Conservation (phyloP, 129 eudicot genomes). For the Artemisia argyi region DNA sequence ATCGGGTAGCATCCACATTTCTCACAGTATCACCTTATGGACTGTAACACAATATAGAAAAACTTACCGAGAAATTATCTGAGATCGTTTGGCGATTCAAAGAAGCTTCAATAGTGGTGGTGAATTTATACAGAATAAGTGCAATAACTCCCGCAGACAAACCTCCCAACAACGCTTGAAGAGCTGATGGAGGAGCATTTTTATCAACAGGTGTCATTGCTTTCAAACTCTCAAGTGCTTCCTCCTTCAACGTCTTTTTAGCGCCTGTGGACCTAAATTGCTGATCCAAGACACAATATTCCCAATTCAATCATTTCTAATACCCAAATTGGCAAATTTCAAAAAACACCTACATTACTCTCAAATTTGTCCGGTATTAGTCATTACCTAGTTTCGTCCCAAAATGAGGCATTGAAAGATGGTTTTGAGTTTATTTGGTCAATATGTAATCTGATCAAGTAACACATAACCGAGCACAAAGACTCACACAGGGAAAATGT, state of each 20-base stretch:
- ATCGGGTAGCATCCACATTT: too few species aligned
- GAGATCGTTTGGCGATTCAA: conserved; percentile 84
- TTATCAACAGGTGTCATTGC: conserved; percentile 54
- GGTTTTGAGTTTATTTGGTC: too few species aligned
- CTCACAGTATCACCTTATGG: too few species aligned
- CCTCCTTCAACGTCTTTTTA: conserved; percentile 75
- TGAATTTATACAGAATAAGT: conserved; percentile 74
- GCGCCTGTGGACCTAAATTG: conserved; percentile 85
- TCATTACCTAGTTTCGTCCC: too few species aligned
- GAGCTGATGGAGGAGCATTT: conserved; percentile 69
- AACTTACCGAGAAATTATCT: conserved; percentile 77
- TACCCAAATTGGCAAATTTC: background rate
- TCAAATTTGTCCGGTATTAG: background rate
- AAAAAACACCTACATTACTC: background rate
- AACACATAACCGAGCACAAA: too few species aligned
- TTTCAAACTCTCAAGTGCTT: conserved; percentile 87
- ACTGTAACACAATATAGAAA: background rate
- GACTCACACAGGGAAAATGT: too few species aligned
- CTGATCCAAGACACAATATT: conserved; percentile 37
- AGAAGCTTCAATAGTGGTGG: conserved; percentile 80
- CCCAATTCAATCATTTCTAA: conserved; percentile 7
- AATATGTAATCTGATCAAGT: too few species aligned
- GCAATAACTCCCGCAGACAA: conserved; percentile 88
- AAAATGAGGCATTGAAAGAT: too few species aligned
- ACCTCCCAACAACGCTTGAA: conserved; percentile 85